Percentiles rank a stretch among this genome's conserved stretches.
These are phyloP conservation scores for Neurospora sp. DNA, from an alignment of 495 filamentous ascomycete species.

Conservation along the genomic window DNA sequence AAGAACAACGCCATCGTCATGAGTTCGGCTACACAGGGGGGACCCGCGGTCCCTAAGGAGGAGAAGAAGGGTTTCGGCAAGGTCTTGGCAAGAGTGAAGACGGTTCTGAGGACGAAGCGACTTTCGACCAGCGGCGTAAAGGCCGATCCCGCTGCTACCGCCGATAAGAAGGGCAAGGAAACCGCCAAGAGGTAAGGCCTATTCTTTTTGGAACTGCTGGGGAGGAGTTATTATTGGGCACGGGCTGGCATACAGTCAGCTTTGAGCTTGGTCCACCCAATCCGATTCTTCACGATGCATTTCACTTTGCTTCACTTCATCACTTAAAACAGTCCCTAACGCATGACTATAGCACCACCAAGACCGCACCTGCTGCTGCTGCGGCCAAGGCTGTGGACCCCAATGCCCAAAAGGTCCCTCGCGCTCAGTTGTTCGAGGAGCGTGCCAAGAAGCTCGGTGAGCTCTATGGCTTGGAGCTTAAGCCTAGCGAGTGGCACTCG, in stretches of 20 bases:
- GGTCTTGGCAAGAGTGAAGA: conserved; percentile 54
- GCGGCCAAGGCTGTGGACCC: conserved; percentile 11
- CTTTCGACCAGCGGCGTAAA: conserved; percentile 13
- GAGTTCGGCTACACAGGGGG: conserved; percentile 34
- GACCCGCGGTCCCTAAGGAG: conserved; percentile 24
- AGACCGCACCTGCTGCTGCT: conserved; percentile 12
- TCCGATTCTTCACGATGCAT: neutral
- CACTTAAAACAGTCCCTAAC: conserved; percentile 6
- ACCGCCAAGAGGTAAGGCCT: conserved; percentile 22
- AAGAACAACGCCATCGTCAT: conserved; percentile 18
- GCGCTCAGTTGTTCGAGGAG: conserved; percentile 50
- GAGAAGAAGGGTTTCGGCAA: conserved; percentile 56
- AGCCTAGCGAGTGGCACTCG: conserved; percentile 58
- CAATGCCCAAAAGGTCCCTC: conserved; percentile 30
- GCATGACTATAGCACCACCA: conserved; percentile 18
- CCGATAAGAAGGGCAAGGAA: conserved; percentile 1
- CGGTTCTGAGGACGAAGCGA: conserved; percentile 37
- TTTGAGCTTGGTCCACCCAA: neutral
- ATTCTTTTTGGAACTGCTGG: neutral
- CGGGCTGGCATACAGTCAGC: neutral
- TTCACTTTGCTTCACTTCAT: neutral
- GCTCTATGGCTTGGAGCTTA: conserved; percentile 62
- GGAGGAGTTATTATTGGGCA: neutral
- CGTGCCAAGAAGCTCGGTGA: conserved; percentile 61
- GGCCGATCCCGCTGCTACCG: conserved; percentile 24